Base-by-base conservation (phyloP, 2,329 filamentous ascomycete genomes). In the Tolypocladium tundrense region DNA sequence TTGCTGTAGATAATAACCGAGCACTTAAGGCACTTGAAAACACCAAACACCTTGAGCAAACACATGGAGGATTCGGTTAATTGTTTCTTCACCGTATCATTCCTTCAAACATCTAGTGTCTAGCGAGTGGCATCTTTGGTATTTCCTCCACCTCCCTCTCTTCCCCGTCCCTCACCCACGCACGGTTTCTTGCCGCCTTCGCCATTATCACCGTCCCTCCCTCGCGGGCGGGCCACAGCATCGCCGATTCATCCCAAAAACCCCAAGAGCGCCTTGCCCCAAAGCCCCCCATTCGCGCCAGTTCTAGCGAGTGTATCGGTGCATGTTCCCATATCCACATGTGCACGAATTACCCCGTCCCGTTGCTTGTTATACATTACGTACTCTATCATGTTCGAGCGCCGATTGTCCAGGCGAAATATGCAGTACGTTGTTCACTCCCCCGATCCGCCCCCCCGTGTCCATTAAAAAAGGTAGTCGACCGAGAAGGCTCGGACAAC, bases 81-180 rank as follows among this genome's bases (percentile, higher is more conserved):
- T 52, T n/a, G 61, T 61, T 62, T 64, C 60, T 59, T 58, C 31
- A 62, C 56, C 58, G 45, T 50, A 55, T 62, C 58, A 60, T 64
- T 64, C 60, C 60, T 63, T 65, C 58, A 59, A 68, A 64, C 63
- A 62, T 67, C 67, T 67, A 61, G 60, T 67, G 63, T 71, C 68
- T 72, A 73, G 71, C 71, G 71, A 73, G 71, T 69, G 71, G 68
- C 68, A 71, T 72, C 69, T 70, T 72, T 69, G 69, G 68, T 71
- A 63, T 67, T 65, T 62, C 16, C n/a, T 52, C 52, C 59, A 55
- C 60, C 61, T 57, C 57, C 59, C 53, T 57, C 61, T 56, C 56
- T 56, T 53, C 60, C 60, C 60, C 58, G 60, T 60, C 55, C 51
- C 58, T 61, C 58, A 57, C 62, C 60, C 42, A 48, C 53, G 10